A percentile compares a stretch with the other conserved stretches of the same genome.
Conservation (phyloP, 495 filamentous ascomycete genomes). For the Penicillium bovifimosum region DNA sequence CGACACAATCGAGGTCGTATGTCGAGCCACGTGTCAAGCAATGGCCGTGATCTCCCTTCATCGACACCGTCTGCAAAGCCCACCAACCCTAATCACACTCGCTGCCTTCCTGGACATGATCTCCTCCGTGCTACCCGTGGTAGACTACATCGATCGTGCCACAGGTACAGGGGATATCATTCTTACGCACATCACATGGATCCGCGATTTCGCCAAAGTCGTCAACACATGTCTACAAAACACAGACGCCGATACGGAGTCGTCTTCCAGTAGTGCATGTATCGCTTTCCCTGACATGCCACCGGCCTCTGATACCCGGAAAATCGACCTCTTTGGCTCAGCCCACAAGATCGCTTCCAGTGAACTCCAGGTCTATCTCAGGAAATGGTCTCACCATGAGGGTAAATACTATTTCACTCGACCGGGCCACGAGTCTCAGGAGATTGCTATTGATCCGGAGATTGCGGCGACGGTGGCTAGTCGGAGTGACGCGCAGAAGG, state of each 20-base stretch:
- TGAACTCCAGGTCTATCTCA: slow-evolving; percentile 35
- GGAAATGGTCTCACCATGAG: slow-evolving; percentile 35
- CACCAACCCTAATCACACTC: slow-evolving; percentile 36
- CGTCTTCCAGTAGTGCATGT: not conserved
- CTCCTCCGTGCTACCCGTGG: slow-evolving; percentile 39
- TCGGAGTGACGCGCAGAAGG: slow-evolving; percentile 7
- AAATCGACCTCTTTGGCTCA: not conserved
- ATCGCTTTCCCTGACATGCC: not conserved
- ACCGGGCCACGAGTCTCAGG: slow-evolving; percentile 31
- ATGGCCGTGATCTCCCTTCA: slow-evolving; percentile 28
- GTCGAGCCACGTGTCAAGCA: slow-evolving; percentile 37
- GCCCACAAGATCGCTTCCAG: slow-evolving; percentile 24
- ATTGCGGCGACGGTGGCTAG: slow-evolving; percentile 19
- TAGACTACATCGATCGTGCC: slow-evolving; percentile 49
- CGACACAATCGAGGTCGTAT: slow-evolving; percentile 39
- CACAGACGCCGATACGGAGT: not conserved
- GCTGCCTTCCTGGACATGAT: slow-evolving; percentile 42
- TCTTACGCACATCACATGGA: slow-evolving; percentile 25
- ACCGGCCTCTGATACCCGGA: not conserved
- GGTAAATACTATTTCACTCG: slow-evolving; percentile 41
- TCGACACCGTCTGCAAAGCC: slow-evolving; percentile 32
- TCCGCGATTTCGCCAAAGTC: slow-evolving; percentile 29
- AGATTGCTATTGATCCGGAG: slow-evolving; percentile 25
- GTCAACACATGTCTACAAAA: slow-evolving; percentile 15
- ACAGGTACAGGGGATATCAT: slow-evolving; percentile 17